Percentiles rank a stretch among this genome's conserved stretches.
Evolutionary conservation across 495 filamentous ascomycete species (phyloP).

Genomic region (Aspergillus asperescens): DNA sequence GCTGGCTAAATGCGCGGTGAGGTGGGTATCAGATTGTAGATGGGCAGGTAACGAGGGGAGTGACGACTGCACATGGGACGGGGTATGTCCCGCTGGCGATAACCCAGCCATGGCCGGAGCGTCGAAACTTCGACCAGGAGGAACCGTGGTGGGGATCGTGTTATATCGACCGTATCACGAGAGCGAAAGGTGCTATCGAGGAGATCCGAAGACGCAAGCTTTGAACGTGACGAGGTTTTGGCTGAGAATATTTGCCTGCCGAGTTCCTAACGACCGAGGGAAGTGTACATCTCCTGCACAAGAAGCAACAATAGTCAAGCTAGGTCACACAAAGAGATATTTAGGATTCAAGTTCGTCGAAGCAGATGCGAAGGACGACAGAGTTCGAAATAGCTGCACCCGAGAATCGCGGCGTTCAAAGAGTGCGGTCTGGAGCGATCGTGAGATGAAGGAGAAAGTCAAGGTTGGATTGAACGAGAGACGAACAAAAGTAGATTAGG

Average conservation of each 20-base stretch:
- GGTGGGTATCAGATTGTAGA: slow-evolving; percentile 90
- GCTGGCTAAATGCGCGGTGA: slow-evolving; percentile 93
- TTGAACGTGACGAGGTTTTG: slow-evolving; percentile 2
- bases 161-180: not conserved
- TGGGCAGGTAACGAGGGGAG: slow-evolving; percentile 83
- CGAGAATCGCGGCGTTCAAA: not conserved
- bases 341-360: not conserved
- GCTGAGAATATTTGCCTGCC: slow-evolving; percentile 2
- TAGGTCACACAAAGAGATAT: not conserved
- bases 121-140: slow-evolving; percentile 18
- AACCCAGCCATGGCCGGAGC: slow-evolving; percentile 34
- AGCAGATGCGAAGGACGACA: not conserved
- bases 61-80: slow-evolving; percentile 81
- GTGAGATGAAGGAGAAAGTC: slow-evolving; percentile 1
- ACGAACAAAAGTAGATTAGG: slow-evolving; percentile 5
- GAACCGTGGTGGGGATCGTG: not conserved
- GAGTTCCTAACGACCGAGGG: slow-evolving; percentile 13
- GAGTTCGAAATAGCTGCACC: too few species aligned
- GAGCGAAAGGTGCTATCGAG: not conserved
- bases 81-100: slow-evolving; percentile 30
- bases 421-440: slow-evolving; percentile 4
- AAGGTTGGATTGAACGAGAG: slow-evolving; percentile 6
- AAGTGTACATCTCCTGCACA: slow-evolving; percentile 15
- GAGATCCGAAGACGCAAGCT: not conserved
- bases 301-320: not conserved